Conservation (phyloP, 306 rosid genomes). For the Vigna unguiculata region DNA sequence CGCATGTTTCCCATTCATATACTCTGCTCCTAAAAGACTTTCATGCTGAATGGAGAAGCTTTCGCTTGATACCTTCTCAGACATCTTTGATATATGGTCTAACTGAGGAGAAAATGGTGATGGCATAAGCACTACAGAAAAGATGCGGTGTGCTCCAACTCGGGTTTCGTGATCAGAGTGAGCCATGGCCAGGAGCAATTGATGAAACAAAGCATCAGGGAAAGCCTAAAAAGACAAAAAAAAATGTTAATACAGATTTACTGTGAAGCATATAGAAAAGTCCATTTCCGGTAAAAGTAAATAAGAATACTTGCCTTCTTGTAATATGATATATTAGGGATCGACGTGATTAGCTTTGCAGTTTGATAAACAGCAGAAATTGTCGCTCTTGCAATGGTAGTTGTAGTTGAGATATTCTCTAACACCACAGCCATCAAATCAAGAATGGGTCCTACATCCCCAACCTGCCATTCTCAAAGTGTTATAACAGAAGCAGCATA, state of each 20-base stretch:
- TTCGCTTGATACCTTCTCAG: conserved; percentile 49
- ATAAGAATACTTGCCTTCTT: conserved; percentile 66
- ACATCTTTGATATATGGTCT: conserved; percentile 52
- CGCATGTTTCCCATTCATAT: conserved; percentile 41
- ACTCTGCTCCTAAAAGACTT: conserved; percentile 46
- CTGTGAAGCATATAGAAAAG: conserved; percentile 32
- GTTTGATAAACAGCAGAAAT: conserved; percentile 81
- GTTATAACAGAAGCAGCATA: conserved; percentile 37
- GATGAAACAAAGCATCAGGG: conserved; percentile 96
- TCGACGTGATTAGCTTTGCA: conserved; percentile 70
- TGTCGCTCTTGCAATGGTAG: conserved; percentile 75
- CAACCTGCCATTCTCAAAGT: conserved; percentile 69
- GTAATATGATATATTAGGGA: conserved; percentile 83
- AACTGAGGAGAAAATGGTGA: conserved; percentile 55
- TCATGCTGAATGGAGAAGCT: conserved; percentile 58
- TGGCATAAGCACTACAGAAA: conserved; percentile 83
- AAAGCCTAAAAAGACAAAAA: conserved; percentile 67
- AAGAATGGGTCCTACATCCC: conserved; percentile 91
- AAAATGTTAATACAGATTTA: conserved; percentile 40
- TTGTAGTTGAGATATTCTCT: conserved; percentile 66
- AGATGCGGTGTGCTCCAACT: conserved; percentile 80
- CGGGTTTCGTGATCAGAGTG: conserved; percentile 89
- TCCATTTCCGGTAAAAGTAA: conserved; percentile 30
- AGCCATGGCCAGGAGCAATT: conserved; percentile 85
- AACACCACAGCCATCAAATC: conserved; percentile 89